These are phyloP conservation scores for Aquilaria sinensis DNA, from an alignment of 345 rosid genomes.

Conservation along the genomic window DNA sequence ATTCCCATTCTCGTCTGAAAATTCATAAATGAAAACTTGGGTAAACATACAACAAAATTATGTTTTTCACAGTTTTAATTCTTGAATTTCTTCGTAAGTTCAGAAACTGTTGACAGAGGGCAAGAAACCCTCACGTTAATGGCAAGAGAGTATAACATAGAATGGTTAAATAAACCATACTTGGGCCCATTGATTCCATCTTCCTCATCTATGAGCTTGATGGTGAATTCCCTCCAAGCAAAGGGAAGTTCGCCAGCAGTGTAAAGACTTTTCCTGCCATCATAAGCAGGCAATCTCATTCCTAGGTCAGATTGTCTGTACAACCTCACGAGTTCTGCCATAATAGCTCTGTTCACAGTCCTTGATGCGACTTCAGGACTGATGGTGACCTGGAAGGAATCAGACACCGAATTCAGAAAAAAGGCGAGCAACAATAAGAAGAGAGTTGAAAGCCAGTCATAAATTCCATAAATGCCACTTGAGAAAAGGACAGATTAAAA, in stretches of 20 bases:
- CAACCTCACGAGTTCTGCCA: conserved; percentile 86
- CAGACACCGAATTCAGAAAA: conserved; percentile 31
- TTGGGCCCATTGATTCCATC: conserved; percentile 77
- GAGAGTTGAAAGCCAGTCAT: conserved; percentile 26
- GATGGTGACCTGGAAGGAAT: conserved; percentile 75
- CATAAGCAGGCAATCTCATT: conserved; percentile 93
- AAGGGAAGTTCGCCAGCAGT: conserved; percentile 98
- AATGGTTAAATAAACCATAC: conserved; percentile 31
- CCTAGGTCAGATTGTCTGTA: conserved; percentile 91
- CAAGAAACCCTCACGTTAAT: conserved; percentile 4
- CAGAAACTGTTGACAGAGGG: conserved; percentile 4
- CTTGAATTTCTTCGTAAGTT: not conserved
- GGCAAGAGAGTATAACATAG: not conserved
- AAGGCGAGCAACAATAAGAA: conserved; percentile 39
- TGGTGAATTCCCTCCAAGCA: conserved; percentile 70
- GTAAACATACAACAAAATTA: not conserved
- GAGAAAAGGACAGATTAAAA: conserved; percentile 17
- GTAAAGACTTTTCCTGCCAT: conserved; percentile 94
- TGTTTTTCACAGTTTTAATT: not conserved
- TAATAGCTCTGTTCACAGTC: conserved; percentile 78
- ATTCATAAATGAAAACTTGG: conserved; percentile 6
- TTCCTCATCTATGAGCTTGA: conserved; percentile 77
- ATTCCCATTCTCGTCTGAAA: conserved; percentile 74
- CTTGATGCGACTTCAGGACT: conserved; percentile 92
- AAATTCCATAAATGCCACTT: conserved; percentile 26